These are phyloP conservation scores for Wilcoxina mikolae DNA, from an alignment of 495 filamentous ascomycete species.

Conservation along the genomic window DNA sequence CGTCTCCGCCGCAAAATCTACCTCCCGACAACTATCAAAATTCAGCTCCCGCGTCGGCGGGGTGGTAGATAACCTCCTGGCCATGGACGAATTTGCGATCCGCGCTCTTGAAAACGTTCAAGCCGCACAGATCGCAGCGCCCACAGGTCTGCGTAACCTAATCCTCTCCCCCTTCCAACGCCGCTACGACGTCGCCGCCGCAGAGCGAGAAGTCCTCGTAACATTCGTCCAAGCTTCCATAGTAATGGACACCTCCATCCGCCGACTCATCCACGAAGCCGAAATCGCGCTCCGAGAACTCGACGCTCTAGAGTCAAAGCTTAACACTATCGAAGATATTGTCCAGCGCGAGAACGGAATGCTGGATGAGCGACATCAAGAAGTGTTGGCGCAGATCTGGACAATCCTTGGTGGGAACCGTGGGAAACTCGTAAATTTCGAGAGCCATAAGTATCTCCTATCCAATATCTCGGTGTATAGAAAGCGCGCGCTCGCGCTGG, in stretches of 20 bases:
- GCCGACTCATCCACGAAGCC: constrained; percentile 47
- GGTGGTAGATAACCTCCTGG: constrained; percentile 54
- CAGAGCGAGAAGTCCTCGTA: constrained; percentile 18
- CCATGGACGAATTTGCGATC: constrained; percentile 45
- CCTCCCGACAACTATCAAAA: constrained; percentile 22
- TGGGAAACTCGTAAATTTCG: constrained; percentile 39
- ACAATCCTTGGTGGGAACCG: constrained; percentile 53
- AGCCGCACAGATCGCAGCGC: constrained; percentile 29
- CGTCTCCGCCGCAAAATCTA: constrained; percentile 12
- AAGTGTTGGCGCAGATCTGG: constrained; percentile 50
- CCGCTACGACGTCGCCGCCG: constrained; percentile 20
- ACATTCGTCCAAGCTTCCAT: constrained; percentile 49
- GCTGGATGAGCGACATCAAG: constrained; percentile 38
- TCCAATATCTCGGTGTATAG: constrained; percentile 44
- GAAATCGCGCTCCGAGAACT: constrained; percentile 45
- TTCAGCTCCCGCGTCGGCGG: constrained; percentile 56
- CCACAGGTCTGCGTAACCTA: not conserved
- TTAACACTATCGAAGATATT: constrained; percentile 50
- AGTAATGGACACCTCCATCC: constrained; percentile 50
- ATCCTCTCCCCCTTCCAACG: constrained; percentile 44
- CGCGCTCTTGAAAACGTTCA: constrained; percentile 27
- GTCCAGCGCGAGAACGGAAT: constrained; percentile 39
- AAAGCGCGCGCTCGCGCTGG: constrained; percentile 42
- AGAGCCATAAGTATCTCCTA: constrained; percentile 44
- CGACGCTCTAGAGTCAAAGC: constrained; percentile 44